Base-by-base conservation (phyloP, 805 yeast genomes). In the Saccharomycopsis malanga region DNA sequence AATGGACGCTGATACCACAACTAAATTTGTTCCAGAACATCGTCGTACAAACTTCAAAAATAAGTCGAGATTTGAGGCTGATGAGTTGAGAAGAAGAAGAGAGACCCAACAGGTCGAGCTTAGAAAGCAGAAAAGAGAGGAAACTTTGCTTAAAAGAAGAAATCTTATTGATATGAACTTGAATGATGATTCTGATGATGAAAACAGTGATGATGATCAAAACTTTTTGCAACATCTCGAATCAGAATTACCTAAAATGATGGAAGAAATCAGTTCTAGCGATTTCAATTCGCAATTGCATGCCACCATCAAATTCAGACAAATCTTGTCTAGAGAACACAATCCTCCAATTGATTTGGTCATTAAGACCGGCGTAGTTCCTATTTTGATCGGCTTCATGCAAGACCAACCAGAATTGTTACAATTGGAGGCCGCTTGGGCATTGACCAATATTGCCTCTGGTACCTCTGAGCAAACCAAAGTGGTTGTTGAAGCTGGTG, bases 381-480 rank as follows among this genome's bases (percentile, higher is more conserved):
- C 97, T 50, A 81, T 81, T 45, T 76, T 93, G 63, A 96, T 93
- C 46, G 81, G 77, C 57, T 87, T 89, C 58, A 83, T 93, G 88
- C 70, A 72, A 50, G 73, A 75, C 49, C 72, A 77, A 45, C 86
- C 89, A 3, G 88, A 86, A 59, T 79, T 85, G 73, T 74, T 93
- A 58, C 98, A 91, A 68, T 77, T 93, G 58, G 98, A 93, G 71
- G 96, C 98, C 10, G 97, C 98, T 6, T 93, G 98, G 98, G 98
- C 98, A n/a, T 76, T 93, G 57, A 93, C 98, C 43, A 93, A 93
- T 64, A 91, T 93, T 64, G 98, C 98, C 20, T 87, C 96, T 3
- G 98, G 98, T 54, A 72, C 83, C 44, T 79, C 95, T 36, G 83
- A 79, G 41, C 98, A 93, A 68, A 93, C 98, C 18, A 77, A 76